phyloP scores from a whole-genome alignment of 1,139 yeast species.

The Taphrina flavorubra region DNA sequence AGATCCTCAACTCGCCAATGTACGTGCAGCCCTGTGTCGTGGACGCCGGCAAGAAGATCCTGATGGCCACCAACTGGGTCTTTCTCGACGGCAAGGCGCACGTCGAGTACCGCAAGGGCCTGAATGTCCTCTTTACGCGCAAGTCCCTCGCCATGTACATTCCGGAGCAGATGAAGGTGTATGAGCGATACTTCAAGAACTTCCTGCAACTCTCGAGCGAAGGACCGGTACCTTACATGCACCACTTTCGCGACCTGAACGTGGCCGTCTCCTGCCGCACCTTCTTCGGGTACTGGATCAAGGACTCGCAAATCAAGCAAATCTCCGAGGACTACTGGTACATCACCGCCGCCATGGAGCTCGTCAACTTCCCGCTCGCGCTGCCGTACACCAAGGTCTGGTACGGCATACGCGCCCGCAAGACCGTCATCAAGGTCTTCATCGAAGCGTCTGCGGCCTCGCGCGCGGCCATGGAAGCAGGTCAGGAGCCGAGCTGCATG shows the following conservation, averaged over 20 bases:
- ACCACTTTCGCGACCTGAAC: slow-evolving; percentile 90
- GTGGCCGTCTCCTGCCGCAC: slow-evolving; percentile 92
- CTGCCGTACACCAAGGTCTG: slow-evolving; percentile 95
- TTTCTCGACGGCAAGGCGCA: slow-evolving; percentile 95
- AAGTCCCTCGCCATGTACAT: slow-evolving; percentile 81
- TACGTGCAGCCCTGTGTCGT: slow-evolving; percentile 97
- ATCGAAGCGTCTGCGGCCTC: slow-evolving; percentile 87
- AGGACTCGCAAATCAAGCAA: slow-evolving; percentile 82
- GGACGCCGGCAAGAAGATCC: slow-evolving; percentile 89
- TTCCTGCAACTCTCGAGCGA: slow-evolving; percentile 63
- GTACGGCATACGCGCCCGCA: slow-evolving; percentile 95
- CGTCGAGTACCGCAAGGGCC: slow-evolving; percentile 85
- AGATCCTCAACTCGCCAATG: slow-evolving; percentile 73
- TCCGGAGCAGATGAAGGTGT: slow-evolving; percentile 80
- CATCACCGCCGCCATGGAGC: slow-evolving; percentile 92
- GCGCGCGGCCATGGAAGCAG: slow-evolving; percentile 75
- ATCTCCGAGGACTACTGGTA: slow-evolving; percentile 90
- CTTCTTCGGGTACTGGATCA: slow-evolving; percentile 93
- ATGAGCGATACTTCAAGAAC: slow-evolving; percentile 75
- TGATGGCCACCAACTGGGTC: slow-evolving; percentile 97
- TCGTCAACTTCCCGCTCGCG: slow-evolving; percentile 96
- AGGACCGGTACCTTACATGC: slow-evolving; percentile 78
- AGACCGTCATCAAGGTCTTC: slow-evolving; percentile 88
- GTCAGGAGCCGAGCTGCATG: slow-evolving; percentile 81
- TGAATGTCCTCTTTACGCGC: slow-evolving; percentile 86